Conservation (phyloP, 176 grass and related monocot genomes). For the Saccharum officinarum region DNA sequence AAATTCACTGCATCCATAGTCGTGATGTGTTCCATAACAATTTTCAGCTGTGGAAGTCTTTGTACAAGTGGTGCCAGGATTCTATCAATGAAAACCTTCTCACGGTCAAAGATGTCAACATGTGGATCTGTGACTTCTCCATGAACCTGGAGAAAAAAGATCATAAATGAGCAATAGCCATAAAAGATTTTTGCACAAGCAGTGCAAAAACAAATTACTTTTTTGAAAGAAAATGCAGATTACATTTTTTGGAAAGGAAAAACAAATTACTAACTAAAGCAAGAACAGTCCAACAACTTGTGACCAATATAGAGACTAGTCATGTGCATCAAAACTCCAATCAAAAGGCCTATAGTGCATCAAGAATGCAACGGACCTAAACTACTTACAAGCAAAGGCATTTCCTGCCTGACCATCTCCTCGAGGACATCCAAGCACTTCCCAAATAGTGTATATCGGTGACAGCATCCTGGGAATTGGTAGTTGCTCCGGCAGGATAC, state of each 20-base stretch:
- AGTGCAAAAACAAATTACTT: no score
- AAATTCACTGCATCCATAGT: slow-evolving; percentile 69
- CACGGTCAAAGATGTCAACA: slow-evolving; percentile 79
- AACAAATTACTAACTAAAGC: no score
- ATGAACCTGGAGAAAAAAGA: slow-evolving; percentile 57
- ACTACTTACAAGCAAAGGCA: slow-evolving; percentile 79
- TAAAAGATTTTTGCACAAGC: no score
- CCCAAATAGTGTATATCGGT: slow-evolving; percentile 1
- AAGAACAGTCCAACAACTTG: no score
- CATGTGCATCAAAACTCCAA: not conserved
- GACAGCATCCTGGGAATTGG: slow-evolving; percentile 87
- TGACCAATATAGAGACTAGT: no score
- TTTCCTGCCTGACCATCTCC: slow-evolving; percentile 66
- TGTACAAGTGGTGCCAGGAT: slow-evolving; percentile 68
- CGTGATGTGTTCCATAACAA: slow-evolving; percentile 74
- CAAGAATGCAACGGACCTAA: not conserved
- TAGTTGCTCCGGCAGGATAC: slow-evolving; percentile 87
- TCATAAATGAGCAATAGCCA: no score
- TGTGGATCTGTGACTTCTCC: slow-evolving; percentile 82
- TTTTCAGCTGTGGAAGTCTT: slow-evolving; percentile 42
- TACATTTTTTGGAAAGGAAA: no score
- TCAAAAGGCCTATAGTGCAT: not conserved
- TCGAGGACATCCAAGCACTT: slow-evolving; percentile 79
- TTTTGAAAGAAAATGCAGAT: no score
- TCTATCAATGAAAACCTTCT: slow-evolving; percentile 78